Base-by-base conservation (phyloP, 2,329 filamentous ascomycete species). In the Apiospora hydei region DNA sequence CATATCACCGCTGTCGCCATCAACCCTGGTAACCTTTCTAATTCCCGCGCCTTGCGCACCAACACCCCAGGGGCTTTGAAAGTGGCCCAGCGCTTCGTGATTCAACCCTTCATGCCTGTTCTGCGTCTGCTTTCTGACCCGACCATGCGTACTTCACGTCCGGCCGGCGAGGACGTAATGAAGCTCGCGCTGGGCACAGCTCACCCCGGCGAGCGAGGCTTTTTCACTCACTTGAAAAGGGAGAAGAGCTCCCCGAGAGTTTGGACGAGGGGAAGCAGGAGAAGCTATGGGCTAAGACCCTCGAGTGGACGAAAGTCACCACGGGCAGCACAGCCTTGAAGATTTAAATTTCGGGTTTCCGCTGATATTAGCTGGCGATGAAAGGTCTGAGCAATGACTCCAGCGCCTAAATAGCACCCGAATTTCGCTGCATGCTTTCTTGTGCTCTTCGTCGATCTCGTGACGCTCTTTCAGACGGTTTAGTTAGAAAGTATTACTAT, bases 11-110 rank as follows among this genome's bases (percentile, higher is more conserved):
- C 77, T 0, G 74, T 81, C 0, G 75, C 74, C 1, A 76, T 78
- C 10, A 75, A 82, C 70, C 80, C 80, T 1, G 80, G 80, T 30
- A 79, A 75, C 57, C 73, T 83, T 3, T 71, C 73, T 18, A 81
- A 85, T 74, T 85, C 83, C 11, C 79, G 82, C 26, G 80, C 80
- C 3, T 77, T 84, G 67, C 72, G 73, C 5, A 78, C 75, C 14
- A 82, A 84, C 69, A 81, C 81, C 0, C 81, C 82, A 3, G 44
- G 26, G 4, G 64, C 73, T 18, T 68, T 81, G 44, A 71, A 66
- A 24, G 74, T 76, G 44, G 44, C 82, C 53, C 77, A 81, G 67
- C 76, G 64, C 30, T 74, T 79, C 26, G 69, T 80, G 7, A 77
- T 77, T 0, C 70, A 76, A 70, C 43, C 43, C 43, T 44, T 44